Evolutionary conservation across 176 grass and related monocot genomes (phyloP), one percentile per base, ranked within the genome.

Genomic region (Hordeum marinum): DNA sequence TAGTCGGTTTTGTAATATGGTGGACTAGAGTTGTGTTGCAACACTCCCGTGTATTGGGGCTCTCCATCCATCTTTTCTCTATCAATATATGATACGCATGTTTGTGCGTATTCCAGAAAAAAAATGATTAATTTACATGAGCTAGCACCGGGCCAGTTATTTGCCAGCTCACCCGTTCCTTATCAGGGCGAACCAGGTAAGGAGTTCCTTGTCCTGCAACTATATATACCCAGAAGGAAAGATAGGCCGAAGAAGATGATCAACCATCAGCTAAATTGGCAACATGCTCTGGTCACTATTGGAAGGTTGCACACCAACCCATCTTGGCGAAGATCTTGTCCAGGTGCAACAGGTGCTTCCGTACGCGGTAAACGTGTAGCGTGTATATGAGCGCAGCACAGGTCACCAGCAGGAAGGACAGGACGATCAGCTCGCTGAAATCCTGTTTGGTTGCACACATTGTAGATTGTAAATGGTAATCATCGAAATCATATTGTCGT

Each of bases 271-370:
- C 18, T 67, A 34, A 31, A 66, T 1, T 66, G 41, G 18, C 57
- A 48, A n/a, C 29, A 25, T 4, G 23, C 41, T 3, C 32, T 12
- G 54, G 7, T 20, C 23, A 50, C 10, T 14, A 41, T 20, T 20
- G 20, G 6, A 36, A 77, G 15, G 31, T 66, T 0, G 6, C 68
- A 76, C 78, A 89, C 83, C 72, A 72, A 24, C 45, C 80, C 34
- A 94, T 70, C 70, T 92, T 92, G 24, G 57, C 54, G 4, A 94
- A 48, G 68, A 97, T 78, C 85, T 89, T 95, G 87, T 95, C 95
- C 6, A 98, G 68, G 72, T 98, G 95, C 61, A 98, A 92, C 18
- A 98, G 93, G 82, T 98, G 95, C 58, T 98, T 95, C 45, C 95
- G 64, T 10, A 95, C 83, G 9, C 80, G 87, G 79, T 92, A 93